phyloP scores from a whole-genome alignment of 108 stramenopile genomes.

The Schizochytrium sp. region DNA sequence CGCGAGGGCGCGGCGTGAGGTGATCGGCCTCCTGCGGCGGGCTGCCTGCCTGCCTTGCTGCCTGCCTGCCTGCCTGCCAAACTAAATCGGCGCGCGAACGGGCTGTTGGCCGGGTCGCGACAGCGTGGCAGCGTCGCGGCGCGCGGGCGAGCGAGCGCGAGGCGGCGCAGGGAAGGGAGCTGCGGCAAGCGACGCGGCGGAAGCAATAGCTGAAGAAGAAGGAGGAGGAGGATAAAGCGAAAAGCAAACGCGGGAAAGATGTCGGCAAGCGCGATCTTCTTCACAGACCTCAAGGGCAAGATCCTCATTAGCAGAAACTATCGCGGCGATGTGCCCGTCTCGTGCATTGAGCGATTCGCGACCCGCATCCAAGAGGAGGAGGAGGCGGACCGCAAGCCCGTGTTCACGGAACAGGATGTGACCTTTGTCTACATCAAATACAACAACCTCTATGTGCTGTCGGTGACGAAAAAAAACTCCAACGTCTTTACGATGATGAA shows the following conservation, averaged over 20 bases:
- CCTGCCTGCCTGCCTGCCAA: too few species aligned
- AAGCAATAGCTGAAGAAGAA: too few species aligned
- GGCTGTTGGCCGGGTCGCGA: too few species aligned
- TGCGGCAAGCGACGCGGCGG: too few species aligned
- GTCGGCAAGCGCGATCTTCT: constrained; percentile 15
- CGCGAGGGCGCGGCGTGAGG: too few species aligned
- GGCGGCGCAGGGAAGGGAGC: too few species aligned
- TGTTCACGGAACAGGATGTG: constrained; percentile 52
- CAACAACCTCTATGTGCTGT: constrained; percentile 90
- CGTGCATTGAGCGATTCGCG: constrained; percentile 34
- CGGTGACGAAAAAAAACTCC: constrained; percentile 88
- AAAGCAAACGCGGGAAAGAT: neutral
- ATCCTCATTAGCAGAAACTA: constrained; percentile 95
- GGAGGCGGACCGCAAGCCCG: constrained; percentile 48
- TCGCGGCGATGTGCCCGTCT: constrained; percentile 87
- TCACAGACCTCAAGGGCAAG: constrained; percentile 60
- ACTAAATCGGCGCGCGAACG: too few species aligned
- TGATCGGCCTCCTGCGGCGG: too few species aligned
- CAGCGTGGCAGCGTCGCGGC: too few species aligned
- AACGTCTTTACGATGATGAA: constrained; percentile 85
- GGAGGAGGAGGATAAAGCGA: too few species aligned
- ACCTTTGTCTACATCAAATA: constrained; percentile 59
- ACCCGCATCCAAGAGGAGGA: constrained; percentile 46
- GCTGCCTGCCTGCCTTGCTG: too few species aligned
- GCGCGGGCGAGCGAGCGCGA: too few species aligned